Evolutionary conservation across 1,139 yeast species (phyloP), one percentile per base, ranked within the genome.

Genomic region (Pichia sp.): DNA sequence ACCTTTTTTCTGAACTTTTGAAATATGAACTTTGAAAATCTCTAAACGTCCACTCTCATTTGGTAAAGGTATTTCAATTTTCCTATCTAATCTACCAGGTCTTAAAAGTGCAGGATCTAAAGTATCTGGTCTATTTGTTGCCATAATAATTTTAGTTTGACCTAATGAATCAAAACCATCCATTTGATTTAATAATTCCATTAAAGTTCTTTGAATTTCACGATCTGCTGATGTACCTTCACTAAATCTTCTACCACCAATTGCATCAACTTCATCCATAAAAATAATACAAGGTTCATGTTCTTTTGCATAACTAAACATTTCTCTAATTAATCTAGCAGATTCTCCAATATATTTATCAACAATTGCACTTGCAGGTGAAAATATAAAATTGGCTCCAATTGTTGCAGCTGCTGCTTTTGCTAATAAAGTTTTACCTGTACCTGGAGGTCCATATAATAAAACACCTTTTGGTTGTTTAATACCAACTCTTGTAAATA

Each of bases 151-250:
- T 69, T 93, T 93, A 2, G 98, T 93, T 65, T 88, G 95, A 30
- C 98, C 98, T 57, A 93, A 73, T 45, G 88, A 84, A 62, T 93
- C 98, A 63, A 93, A 93, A 48, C 99, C 99, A 63, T 93, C 99
- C 98, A 93, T 89, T 64, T 91, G 98, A 60, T 91, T 91, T 55
- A 93, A 74, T 59, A 93, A 72, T 67, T 93, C 99, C 98, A 93
- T 91, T 61, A 93, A 72, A 3, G 98, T 93, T 69, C 99, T 84
- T 68, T 93, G 99, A 59, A 93, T 91, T 65, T 93, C 99, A 64
- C 98, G 81, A 68, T 93, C 99, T 3, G 98, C 98, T 10, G 96
- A 84, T 2, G 98, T 91, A 65, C 99, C 99, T 64, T 93, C 99
- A 54, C 93, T 80, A 64, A 93, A 93, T 64, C 99, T 79, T 55